These are phyloP conservation scores for Sugiyamaella xylanicola DNA, from an alignment of 1,139 yeast species.

Conservation along the genomic window DNA sequence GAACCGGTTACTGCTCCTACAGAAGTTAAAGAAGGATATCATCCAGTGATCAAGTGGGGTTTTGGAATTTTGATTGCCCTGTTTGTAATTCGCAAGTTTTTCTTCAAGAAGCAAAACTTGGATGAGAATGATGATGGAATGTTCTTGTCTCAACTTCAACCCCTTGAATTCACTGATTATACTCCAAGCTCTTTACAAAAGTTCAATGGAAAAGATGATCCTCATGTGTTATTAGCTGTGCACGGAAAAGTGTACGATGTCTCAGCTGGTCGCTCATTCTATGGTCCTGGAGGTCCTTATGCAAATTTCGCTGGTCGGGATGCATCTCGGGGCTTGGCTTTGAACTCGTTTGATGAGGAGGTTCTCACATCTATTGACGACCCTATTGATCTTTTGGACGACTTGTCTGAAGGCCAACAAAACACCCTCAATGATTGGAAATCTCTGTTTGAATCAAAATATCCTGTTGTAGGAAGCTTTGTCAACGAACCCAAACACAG, in stretches of 20 bases:
- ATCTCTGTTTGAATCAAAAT: constrained; percentile 71
- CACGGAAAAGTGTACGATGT: constrained; percentile 88
- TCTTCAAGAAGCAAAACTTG: constrained; percentile 44
- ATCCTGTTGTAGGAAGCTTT: constrained; percentile 42
- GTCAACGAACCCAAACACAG: constrained; percentile 30
- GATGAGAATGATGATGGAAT: constrained; percentile 23
- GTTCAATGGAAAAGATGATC: constrained; percentile 76
- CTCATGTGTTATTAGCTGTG: constrained; percentile 79
- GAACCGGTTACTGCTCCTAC: neutral
- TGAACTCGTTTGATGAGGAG: constrained; percentile 75
- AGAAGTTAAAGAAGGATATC: neutral
- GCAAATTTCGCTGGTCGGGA: constrained; percentile 96
- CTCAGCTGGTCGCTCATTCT: constrained; percentile 75
- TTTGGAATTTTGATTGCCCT: constrained; percentile 19
- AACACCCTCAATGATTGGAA: constrained; percentile 84
- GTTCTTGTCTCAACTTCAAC: constrained; percentile 38
- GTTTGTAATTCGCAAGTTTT: constrained; percentile 36
- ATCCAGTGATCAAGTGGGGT: constrained; percentile 15
- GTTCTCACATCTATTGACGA: constrained; percentile 44
- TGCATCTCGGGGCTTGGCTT: constrained; percentile 91
- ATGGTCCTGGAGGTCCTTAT: constrained; percentile 97
- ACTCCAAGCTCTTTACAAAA: constrained; percentile 74
- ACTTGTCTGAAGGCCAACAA: constrained; percentile 60
- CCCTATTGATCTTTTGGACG: constrained; percentile 72
- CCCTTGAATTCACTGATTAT: constrained; percentile 75